These are phyloP conservation scores for Magnaporthiopsis incrustans DNA, from an alignment of 2,329 filamentous ascomycete species.

Conservation along the genomic window DNA sequence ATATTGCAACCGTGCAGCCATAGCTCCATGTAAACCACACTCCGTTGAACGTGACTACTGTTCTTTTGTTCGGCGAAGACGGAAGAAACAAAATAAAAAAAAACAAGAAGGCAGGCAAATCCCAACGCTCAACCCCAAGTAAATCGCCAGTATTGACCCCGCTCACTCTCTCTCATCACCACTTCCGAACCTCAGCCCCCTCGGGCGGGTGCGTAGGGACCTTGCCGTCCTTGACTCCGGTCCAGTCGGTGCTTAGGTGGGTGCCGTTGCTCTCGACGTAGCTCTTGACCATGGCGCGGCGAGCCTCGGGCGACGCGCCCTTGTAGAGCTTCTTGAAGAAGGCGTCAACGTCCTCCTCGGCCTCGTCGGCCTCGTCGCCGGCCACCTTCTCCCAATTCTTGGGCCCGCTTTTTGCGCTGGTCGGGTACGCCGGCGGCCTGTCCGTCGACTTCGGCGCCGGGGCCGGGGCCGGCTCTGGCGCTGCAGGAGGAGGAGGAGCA, in stretches of 20 bases:
- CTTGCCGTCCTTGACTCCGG: slow-evolving; percentile 62
- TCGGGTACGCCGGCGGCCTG: slow-evolving; percentile 61
- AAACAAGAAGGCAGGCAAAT: background rate
- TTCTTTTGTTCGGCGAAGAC: too few relatives aligned
- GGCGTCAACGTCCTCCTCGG: slow-evolving; percentile 56
- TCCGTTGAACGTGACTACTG: too few relatives aligned
- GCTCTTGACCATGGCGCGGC: slow-evolving; percentile 96
- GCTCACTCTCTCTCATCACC: slow-evolving; percentile 27
- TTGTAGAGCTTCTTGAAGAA: slow-evolving; percentile 93
- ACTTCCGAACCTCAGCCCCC: slow-evolving; percentile 70
- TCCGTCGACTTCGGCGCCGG: background rate
- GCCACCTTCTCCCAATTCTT: slow-evolving; percentile 88
- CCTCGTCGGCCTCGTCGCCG: slow-evolving; percentile 42
- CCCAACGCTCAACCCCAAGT: background rate
- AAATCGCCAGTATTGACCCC: background rate
- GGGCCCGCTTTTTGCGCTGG: slow-evolving; percentile 72
- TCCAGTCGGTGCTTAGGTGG: slow-evolving; percentile 85
- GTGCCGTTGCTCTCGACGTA: slow-evolving; percentile 93
- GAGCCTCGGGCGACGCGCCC: slow-evolving; percentile 66
- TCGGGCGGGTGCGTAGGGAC: slow-evolving; percentile 70
- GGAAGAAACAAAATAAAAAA: too few relatives aligned
- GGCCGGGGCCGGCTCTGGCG: background rate
- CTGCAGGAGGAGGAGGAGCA: background rate
- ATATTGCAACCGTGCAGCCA: too few relatives aligned
- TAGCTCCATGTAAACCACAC: too few relatives aligned